phyloP scores from a whole-genome alignment of 495 filamentous ascomycete genomes.

The Penicillium cinerascens region DNA sequence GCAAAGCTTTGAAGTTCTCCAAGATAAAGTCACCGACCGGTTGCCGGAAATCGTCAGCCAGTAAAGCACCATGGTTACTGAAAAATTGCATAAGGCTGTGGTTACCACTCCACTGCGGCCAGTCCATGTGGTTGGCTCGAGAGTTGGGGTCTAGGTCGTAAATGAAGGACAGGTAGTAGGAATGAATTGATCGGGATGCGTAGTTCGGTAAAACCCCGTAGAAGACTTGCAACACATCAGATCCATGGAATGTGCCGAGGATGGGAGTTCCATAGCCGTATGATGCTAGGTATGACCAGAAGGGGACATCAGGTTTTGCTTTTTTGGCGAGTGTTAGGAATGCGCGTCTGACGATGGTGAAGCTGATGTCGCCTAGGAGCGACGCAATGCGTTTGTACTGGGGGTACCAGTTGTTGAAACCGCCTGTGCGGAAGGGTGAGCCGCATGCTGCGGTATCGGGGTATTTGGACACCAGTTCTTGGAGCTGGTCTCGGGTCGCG shows the following conservation, averaged over 20 bases:
- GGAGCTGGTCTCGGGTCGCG: constrained; percentile 42
- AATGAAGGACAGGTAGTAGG: constrained; percentile 64
- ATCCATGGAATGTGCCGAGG: constrained; percentile 69
- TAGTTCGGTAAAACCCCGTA: constrained; percentile 59
- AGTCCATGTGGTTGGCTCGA: constrained; percentile 38
- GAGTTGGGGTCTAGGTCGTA: constrained; percentile 63
- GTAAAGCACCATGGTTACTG: constrained; percentile 34
- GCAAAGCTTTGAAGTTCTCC: constrained; percentile 41
- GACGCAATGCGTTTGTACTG: constrained; percentile 74
- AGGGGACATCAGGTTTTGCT: constrained; percentile 51
- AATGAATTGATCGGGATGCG: constrained; percentile 54
- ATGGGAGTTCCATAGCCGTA: constrained; percentile 67
- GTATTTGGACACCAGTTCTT: constrained; percentile 55
- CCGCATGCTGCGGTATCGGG: constrained; percentile 46
- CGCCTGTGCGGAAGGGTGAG: constrained; percentile 62
- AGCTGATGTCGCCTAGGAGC: constrained; percentile 67
- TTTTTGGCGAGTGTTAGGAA: constrained; percentile 45
- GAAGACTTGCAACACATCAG: constrained; percentile 64
- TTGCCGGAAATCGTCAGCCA: constrained; percentile 59
- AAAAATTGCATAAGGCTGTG: constrained; percentile 58
- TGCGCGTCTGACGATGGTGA: constrained; percentile 59
- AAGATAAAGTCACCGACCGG: constrained; percentile 46
- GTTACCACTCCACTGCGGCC: constrained; percentile 59
- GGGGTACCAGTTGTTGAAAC: constrained; percentile 63
- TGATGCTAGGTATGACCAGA: constrained; percentile 68